These are phyloP conservation scores for Jaltomata sinuosa DNA, from an alignment of 257 asterid genomes.

Conservation along the genomic window DNA sequence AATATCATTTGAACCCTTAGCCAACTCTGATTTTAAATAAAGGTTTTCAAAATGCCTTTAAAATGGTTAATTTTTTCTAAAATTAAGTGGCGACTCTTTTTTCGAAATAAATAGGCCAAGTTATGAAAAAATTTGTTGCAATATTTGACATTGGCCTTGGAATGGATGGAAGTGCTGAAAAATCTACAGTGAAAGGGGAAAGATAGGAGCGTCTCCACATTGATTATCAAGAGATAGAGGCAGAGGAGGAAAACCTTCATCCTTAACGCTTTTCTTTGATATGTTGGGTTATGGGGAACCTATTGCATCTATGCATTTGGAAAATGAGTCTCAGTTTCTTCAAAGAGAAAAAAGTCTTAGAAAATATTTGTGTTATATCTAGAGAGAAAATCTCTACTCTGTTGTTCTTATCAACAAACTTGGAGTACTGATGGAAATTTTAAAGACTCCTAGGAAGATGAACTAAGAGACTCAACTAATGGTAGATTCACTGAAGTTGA, in stretches of 20 bases:
- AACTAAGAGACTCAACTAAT: constrained; percentile 24
- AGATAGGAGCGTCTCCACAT: constrained; percentile 59
- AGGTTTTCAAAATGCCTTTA: neutral
- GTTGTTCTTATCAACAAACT: constrained; percentile 29
- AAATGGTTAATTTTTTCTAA: too few relatives aligned
- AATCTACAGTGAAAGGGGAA: constrained; percentile 61
- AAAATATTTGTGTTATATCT: constrained; percentile 37
- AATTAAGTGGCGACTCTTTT: too few relatives aligned
- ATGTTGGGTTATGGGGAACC: constrained; percentile 77
- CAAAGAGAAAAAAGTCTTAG: constrained; percentile 34
- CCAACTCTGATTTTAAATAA: neutral
- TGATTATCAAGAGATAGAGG: constrained; percentile 32
- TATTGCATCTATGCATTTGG: constrained; percentile 58
- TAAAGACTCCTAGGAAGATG: constrained; percentile 38
- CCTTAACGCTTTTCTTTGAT: constrained; percentile 61
- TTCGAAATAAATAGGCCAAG: neutral
- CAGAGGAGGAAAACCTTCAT: constrained; percentile 63
- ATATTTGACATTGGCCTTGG: constrained; percentile 58
- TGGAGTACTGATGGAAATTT: constrained; percentile 65
- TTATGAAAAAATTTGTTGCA: neutral
- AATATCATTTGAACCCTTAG: too few relatives aligned
- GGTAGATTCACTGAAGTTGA: constrained; percentile 67
- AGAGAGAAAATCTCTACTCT: constrained; percentile 56
- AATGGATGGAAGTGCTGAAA: constrained; percentile 58
- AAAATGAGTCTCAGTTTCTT: constrained; percentile 45